These are phyloP conservation scores for Podochytrium sp. DNA, from an alignment of 192 early-diverging fungal genomes.

Conservation along the genomic window DNA sequence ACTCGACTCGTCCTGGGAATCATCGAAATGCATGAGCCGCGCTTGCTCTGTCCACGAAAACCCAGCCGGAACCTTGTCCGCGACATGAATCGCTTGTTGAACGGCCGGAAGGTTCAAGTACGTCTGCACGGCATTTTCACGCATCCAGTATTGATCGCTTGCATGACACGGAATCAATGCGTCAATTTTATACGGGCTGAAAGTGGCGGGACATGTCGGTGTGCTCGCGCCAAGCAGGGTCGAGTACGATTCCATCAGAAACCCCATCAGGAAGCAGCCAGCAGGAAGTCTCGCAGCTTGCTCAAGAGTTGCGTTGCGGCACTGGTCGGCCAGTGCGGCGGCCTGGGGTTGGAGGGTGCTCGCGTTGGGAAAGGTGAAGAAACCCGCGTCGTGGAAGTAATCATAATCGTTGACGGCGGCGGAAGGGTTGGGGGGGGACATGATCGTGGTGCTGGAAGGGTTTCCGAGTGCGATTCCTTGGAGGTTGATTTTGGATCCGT, in stretches of 20 bases:
- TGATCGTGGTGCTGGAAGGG: conserved; percentile 30
- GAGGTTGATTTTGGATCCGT: conserved; percentile 33
- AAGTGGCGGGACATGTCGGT: no score
- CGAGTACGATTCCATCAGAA: neutral
- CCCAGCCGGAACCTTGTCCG: neutral
- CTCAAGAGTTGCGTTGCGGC: neutral
- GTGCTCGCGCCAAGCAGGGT: neutral
- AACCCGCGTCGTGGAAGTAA: conserved; percentile 34
- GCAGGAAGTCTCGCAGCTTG: neutral
- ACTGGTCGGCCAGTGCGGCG: neutral
- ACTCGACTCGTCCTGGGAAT: neutral
- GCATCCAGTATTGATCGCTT: neutral
- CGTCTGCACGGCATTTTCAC: neutral
- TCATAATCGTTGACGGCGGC: conserved; percentile 38
- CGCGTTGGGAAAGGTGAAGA: neutral
- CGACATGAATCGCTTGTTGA: neutral
- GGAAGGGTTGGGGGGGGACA: conserved; percentile 40
- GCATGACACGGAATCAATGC: neutral
- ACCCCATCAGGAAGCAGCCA: neutral
- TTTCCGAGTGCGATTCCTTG: conserved; percentile 58
- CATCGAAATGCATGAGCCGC: neutral
- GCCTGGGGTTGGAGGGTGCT: conserved; percentile 33
- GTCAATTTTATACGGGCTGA: neutral
- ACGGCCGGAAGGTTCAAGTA: neutral
- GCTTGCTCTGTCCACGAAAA: neutral